A percentile compares a stretch with the other conserved stretches of the same genome.
These are phyloP conservation scores for Stephania japonica DNA, from an alignment of 164 flowering plant species.

Conservation along the genomic window DNA sequence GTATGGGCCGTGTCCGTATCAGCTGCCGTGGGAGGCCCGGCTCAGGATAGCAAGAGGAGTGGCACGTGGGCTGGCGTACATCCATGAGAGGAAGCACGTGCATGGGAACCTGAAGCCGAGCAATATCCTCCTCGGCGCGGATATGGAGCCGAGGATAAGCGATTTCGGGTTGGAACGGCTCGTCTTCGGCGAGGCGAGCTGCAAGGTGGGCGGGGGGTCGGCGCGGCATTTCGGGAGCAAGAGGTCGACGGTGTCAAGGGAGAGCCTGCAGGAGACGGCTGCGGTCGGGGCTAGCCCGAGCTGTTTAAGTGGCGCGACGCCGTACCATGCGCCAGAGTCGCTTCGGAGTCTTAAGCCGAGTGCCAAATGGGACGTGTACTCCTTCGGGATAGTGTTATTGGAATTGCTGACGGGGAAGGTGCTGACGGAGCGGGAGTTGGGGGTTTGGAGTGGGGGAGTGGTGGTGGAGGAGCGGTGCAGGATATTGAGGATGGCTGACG, in stretches of 20 bases:
- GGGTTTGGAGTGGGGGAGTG: slow-evolving; percentile 40
- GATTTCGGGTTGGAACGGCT: slow-evolving; percentile 91
- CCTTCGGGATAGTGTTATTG: slow-evolving; percentile 73
- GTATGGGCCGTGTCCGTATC: slow-evolving; percentile 63
- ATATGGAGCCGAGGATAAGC: slow-evolving; percentile 84
- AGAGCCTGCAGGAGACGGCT: slow-evolving; percentile 48
- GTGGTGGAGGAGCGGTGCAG: slow-evolving; percentile 49
- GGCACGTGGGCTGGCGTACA: slow-evolving; percentile 74
- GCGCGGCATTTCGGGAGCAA: slow-evolving; percentile 82
- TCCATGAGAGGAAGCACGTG: slow-evolving; percentile 93
- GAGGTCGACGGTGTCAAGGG: slow-evolving; percentile 73
- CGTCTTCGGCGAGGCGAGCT: slow-evolving; percentile 50
- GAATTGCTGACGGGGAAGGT: slow-evolving; percentile 77
- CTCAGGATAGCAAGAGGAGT: slow-evolving; percentile 83
- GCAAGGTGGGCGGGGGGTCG: slow-evolving; percentile 43
- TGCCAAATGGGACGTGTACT: slow-evolving; percentile 86
- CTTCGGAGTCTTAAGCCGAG: slow-evolving; percentile 72
- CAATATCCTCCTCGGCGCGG: slow-evolving; percentile 66
- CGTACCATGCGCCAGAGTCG: slow-evolving; percentile 87
- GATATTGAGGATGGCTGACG: slow-evolving; percentile 65
- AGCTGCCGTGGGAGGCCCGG: slow-evolving; percentile 82
- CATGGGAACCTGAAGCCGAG: slow-evolving; percentile 92
- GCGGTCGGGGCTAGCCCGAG: slow-evolving; percentile 40
- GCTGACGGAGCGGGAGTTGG: slow-evolving; percentile 42
- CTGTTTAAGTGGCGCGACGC: slow-evolving; percentile 35